phyloP scores from a whole-genome alignment of 768 basidiomycete species.

The Calocera cornea region DNA sequence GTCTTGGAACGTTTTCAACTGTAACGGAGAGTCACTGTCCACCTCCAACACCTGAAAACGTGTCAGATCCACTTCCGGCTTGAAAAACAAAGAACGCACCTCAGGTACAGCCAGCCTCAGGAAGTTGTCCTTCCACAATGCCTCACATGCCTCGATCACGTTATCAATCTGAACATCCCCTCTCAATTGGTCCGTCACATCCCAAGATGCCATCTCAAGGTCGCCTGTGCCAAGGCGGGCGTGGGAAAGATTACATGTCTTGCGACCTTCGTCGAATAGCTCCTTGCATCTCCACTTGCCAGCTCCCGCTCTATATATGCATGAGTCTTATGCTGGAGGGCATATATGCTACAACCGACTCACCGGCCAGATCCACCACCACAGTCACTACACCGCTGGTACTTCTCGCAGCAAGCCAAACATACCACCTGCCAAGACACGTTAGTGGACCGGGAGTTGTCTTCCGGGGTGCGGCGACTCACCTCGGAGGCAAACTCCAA shows the following conservation, averaged over 20 bases:
- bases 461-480: no score
- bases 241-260: conserved; percentile 11
- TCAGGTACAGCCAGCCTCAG: conserved; percentile 10
- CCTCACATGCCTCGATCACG: conserved; percentile 7
- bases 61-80: background rate
- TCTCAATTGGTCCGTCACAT: conserved; percentile 6
- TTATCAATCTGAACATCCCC: conserved; percentile 2
- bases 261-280: conserved; percentile 11
- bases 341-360: background rate
- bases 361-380: conserved; percentile 9
- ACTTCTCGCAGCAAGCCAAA: conserved; percentile 7
- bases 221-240: conserved; percentile 12
- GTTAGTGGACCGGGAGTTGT: no score
- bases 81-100: background rate
- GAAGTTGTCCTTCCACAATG: conserved; percentile 10
- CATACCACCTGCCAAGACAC: conserved; percentile 4
- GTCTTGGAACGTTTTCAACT: background rate
- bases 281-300: conserved; percentile 12
- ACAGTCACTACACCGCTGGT: conserved; percentile 10
- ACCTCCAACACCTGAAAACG: background rate
- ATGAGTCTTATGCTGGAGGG: background rate
- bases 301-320: conserved; percentile 1
- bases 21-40: background rate
- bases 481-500: conserved; percentile 8
- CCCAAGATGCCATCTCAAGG: conserved; percentile 11